phyloP scores from a whole-genome alignment of 495 filamentous ascomycete species.

The Niebla homalea region DNA sequence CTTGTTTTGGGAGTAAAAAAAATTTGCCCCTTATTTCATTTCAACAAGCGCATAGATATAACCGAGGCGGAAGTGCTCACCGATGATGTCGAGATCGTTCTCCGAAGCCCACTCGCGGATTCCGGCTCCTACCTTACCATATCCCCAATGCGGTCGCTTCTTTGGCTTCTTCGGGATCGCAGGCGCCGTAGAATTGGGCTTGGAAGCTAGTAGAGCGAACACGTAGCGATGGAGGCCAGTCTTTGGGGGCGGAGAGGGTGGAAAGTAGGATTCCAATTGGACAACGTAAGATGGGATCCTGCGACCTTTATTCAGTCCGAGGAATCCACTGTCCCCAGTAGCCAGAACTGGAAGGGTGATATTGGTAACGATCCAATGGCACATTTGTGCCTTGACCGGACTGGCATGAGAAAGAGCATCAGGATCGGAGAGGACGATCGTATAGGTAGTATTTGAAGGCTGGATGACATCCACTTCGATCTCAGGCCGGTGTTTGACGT shows the following conservation, averaged over 20 bases:
- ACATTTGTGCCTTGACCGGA: constrained; percentile 57
- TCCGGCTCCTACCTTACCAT: constrained; percentile 38
- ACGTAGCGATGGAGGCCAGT: constrained; percentile 61
- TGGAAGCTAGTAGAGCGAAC: constrained; percentile 40
- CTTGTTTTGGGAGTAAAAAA: constrained; percentile 48
- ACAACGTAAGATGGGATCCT: constrained; percentile 7
- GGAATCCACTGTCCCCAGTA: constrained; percentile 8
- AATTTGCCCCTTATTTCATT: constrained; percentile 41
- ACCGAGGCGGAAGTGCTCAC: constrained; percentile 25
- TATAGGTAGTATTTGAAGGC: constrained; percentile 20
- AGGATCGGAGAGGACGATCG: constrained; percentile 49
- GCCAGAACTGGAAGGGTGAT: constrained; percentile 18
- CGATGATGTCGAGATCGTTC: constrained; percentile 46
- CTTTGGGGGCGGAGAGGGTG: constrained; percentile 48
- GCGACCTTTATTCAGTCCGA: constrained; percentile 5
- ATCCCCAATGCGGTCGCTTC: constrained; percentile 52
- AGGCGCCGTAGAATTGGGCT: constrained; percentile 19
- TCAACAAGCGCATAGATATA: not conserved
- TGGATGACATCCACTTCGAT: constrained; percentile 16
- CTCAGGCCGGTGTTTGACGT: constrained; percentile 36
- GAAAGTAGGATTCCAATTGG: constrained; percentile 43
- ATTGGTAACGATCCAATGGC: constrained; percentile 53
- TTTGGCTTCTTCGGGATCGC: constrained; percentile 37
- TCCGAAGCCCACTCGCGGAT: constrained; percentile 50
- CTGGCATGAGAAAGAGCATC: constrained; percentile 53